These are phyloP conservation scores for Tolypocladium amazonense DNA, from an alignment of 2,329 filamentous ascomycete species.

Conservation along the genomic window DNA sequence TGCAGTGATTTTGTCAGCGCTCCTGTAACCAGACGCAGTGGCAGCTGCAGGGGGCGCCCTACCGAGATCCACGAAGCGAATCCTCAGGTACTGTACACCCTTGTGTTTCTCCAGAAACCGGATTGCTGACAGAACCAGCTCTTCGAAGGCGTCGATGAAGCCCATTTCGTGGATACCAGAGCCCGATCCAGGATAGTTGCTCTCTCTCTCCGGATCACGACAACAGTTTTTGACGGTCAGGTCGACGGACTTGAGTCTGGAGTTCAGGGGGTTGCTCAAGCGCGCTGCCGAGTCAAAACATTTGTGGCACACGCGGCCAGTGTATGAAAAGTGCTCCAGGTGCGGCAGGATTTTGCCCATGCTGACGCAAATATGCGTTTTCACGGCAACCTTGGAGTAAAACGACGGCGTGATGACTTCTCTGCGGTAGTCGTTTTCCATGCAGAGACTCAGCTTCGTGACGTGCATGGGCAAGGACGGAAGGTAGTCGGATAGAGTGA, in stretches of 20 bases:
- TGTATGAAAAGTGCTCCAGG: slow-evolving; percentile 61
- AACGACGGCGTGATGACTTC: slow-evolving; percentile 50
- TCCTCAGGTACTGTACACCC: slow-evolving; percentile 53
- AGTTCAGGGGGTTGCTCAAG: slow-evolving; percentile 34
- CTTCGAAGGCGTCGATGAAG: slow-evolving; percentile 63
- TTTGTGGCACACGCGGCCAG: slow-evolving; percentile 58
- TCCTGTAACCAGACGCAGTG: not conserved
- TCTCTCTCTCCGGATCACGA: slow-evolving; percentile 38
- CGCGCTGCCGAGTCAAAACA: slow-evolving; percentile 53
- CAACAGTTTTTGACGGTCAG: slow-evolving; percentile 68
- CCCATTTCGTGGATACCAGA: slow-evolving; percentile 62
- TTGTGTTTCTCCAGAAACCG: slow-evolving; percentile 47
- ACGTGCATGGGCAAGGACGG: slow-evolving; percentile 45
- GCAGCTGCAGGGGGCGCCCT: slow-evolving; percentile 12
- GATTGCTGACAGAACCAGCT: slow-evolving; percentile 53
- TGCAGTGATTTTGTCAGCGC: slow-evolving; percentile 19
- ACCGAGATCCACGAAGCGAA: slow-evolving; percentile 66
- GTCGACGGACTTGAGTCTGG: slow-evolving; percentile 54
- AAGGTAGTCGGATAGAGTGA: slow-evolving; percentile 56
- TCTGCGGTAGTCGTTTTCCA: slow-evolving; percentile 62
- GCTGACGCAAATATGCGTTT: slow-evolving; percentile 54
- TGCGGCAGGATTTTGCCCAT: slow-evolving; percentile 50
- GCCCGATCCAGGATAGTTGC: slow-evolving; percentile 49
- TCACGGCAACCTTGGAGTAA: slow-evolving; percentile 47
- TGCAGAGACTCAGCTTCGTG: slow-evolving; percentile 53